Base-by-base conservation (phyloP, 2,329 filamentous ascomycete genomes). In the Aspergillus texensis region DNA sequence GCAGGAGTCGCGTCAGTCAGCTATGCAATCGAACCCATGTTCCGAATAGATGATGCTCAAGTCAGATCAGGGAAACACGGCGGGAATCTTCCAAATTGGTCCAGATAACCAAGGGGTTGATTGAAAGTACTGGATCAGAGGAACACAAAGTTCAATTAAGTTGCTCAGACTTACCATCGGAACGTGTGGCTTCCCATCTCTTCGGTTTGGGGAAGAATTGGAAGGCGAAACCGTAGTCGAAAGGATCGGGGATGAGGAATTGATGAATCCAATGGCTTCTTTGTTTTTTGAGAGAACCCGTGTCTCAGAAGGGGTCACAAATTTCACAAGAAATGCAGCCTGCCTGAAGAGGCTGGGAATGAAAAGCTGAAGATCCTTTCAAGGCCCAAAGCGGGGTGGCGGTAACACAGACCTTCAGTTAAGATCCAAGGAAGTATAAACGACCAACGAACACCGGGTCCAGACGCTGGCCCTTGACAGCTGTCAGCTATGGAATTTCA, bases 121-220 rank as follows among this genome's bases (percentile, higher is more conserved):
- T 28, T 32, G 28, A 10, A 12, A 46, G 19, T 46, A 43, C 48
- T 48, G 43, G 61, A 30, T 48, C 57, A 62, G 54, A 62, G 65
- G 68, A 63, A 59, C 64, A 68, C 65, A 45, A 53, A 59, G 21
- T 58, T 50, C 53, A 58, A 36, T 56, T 32, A 48, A 26, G 34
- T 60, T 43, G 52, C 55, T 45, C 24, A 28, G 50, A 75, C 76
- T 72, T 65, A 78, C 76, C 77, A 79, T 70, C 70, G 71, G 61
- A 79, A 79, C n/a, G 71, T 74, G 69, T 71, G 78, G 58, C 67
- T 75, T 43, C 74, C 72, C 76, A 78, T 78, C 43, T 61, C 66
- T n/a, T 41, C 14, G 21, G 21, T 43, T 61, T 34, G 36, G 41
- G 34, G 16, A 34, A 62, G 19, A 32, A 61, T 58, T 60, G 36